Evolutionary conservation across 148 eudicot genomes (phyloP).

Genomic region (Dianthus caryophyllus): DNA sequence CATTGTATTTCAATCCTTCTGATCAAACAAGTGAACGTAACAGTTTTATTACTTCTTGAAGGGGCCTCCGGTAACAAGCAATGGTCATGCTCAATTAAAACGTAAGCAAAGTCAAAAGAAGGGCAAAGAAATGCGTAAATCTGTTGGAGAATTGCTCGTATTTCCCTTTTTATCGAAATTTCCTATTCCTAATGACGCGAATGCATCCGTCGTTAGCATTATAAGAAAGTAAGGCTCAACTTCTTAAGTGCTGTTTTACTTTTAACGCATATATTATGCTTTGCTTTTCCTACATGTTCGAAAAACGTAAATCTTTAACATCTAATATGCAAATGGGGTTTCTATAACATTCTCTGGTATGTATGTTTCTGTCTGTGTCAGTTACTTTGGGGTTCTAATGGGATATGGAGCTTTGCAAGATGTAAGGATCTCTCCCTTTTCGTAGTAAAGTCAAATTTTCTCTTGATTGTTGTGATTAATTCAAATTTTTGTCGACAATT

Average conservation of each 20-base stretch:
- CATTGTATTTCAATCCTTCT: constrained; percentile 5
- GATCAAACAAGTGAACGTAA: constrained; percentile 1
- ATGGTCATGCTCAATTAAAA: constrained; percentile 40
- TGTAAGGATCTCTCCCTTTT: constrained; percentile 40
- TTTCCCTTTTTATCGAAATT: constrained; percentile 76
- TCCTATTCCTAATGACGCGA: constrained; percentile 48
- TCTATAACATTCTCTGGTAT: constrained; percentile 13
- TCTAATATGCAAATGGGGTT: background rate
- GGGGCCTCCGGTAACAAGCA: constrained; percentile 62
- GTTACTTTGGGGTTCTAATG: constrained; percentile 70
- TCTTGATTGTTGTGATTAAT: constrained; percentile 3
- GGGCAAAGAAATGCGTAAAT: constrained; percentile 45
- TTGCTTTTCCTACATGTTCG: background rate
- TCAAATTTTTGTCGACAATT: constrained; percentile 1
- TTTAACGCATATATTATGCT: no score
- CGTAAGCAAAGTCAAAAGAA: constrained; percentile 75
- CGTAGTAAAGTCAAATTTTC: constrained; percentile 6
- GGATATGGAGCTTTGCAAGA: constrained; percentile 75
- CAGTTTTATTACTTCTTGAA: constrained; percentile 27
- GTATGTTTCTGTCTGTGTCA: constrained; percentile 31
- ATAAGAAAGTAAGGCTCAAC: constrained; percentile 46
- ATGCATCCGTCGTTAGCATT: constrained; percentile 32
- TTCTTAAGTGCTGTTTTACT: background rate
- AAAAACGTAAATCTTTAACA: background rate
- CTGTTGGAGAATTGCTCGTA: constrained; percentile 69